Base-by-base conservation (phyloP, 2,329 filamentous ascomycete species). In the Colletotrichum liaoningense region DNA sequence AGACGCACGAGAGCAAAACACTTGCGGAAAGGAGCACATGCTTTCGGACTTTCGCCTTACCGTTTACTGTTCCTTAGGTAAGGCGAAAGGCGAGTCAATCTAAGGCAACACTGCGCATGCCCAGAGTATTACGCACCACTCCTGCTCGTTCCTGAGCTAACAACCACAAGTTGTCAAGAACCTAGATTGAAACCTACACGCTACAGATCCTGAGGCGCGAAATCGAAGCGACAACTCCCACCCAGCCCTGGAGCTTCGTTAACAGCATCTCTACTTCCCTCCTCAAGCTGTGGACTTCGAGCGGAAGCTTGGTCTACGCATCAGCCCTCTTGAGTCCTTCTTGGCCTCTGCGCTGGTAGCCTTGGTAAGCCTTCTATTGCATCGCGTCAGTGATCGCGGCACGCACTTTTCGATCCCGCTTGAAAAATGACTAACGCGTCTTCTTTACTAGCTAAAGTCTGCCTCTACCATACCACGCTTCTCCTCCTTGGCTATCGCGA, bases 91-190 rank as follows among this genome's bases (percentile, higher is more conserved):
- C 19, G 22, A 11, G 42, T 49, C 42, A 49, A 49, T 12, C 33
- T 24, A 33, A 60, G 33, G 33, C 33, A 60, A 12, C 26, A 42
- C 28, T 33, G 59, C 28, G n/a, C 22, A 26, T n/a, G 14, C 30
- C 46, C 16, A 28, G 12, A 54, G 62, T 26, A 49, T 55, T 55
- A 19, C 46, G 19, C 62, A 38, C 30, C 62, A 38, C 54, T 24
- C n/a, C 49, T 22, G 33, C 62, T 46, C 30, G 62, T 64, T 54
- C 46, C 46, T 64, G 62, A 38, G 54, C 46, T 55, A 55, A 64
- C 49, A 24, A n/a, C 49, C 42, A n/a, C 30, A 63, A n/a, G 30
- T 46, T 26, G 24, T 14, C 30, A n/a, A 19, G 16, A 19, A 26
- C 30, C 49, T 55, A 35, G 8, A 30, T 42, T n/a, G 7, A n/a